A percentile compares a stretch with the other conserved stretches of the same genome.
Evolutionary conservation across 1,284 basidiomycete genomes (phyloP).

Genomic region (Trichosporon ovoides): DNA sequence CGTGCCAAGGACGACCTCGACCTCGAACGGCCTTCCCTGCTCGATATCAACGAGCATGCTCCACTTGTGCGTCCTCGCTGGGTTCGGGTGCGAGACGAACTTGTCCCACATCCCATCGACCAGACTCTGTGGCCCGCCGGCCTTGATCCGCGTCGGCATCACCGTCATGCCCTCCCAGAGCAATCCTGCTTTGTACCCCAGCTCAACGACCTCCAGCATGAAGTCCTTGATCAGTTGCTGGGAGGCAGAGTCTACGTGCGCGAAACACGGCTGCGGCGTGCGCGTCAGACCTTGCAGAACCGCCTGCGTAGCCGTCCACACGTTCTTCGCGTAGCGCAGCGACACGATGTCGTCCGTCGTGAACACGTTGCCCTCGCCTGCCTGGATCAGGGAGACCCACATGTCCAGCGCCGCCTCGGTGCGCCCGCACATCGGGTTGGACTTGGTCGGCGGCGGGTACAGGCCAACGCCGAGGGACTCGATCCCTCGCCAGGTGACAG

Average conservation of each 20-base stretch:
- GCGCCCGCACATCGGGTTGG: constrained; percentile 1
- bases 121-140: constrained; percentile 19
- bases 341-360: constrained; percentile 30
- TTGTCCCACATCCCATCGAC: constrained; percentile 15
- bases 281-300: constrained; percentile 40
- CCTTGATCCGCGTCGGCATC: constrained; percentile 24
- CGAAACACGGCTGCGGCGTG: constrained; percentile 28
- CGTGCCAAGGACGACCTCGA: constrained; percentile 43
- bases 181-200: constrained; percentile 38
- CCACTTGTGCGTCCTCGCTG: constrained; percentile 35
- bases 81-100: constrained; percentile 8
- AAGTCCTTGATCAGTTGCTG: constrained; percentile 37
- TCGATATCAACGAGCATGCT: constrained; percentile 43
- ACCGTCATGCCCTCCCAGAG: constrained; percentile 34
- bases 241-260: constrained; percentile 23
- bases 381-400: constrained; percentile 23
- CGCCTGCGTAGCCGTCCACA: constrained; percentile 43
- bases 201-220: constrained; percentile 37
- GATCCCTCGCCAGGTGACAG: constrained; percentile 36
- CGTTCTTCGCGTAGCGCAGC: constrained; percentile 42
- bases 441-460: constrained; percentile 28
- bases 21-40: constrained; percentile 27
- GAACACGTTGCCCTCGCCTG: constrained; percentile 27
- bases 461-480: constrained; percentile 36
- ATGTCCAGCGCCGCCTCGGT: constrained; percentile 20